Base-by-base conservation (phyloP, 257 asterid species). In the Solanum lycopersicoides region DNA sequence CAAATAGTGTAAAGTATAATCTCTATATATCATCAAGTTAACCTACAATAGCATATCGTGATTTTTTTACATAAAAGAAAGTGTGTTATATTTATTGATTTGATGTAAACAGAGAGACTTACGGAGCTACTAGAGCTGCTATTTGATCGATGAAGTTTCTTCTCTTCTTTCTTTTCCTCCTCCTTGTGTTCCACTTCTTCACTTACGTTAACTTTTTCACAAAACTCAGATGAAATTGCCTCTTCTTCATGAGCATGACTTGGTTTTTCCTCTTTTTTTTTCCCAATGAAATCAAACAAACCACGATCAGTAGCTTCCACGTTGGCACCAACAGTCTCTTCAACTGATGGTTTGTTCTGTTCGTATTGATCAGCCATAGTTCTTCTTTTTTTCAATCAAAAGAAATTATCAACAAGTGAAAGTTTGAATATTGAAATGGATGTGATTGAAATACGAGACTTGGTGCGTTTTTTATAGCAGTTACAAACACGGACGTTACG, bases 51-150 rank as follows among this genome's bases (percentile, higher is more conserved):
- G 10, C 63, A 53, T 53, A 53, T 53, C 63, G 10, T 53, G 7
- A 53, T 18, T 53, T 18, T 16, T 53, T 47, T 39, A 39, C 41
- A 42, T 42, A 42, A 42, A 42, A 41, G 44, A 2, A 2, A 0
- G 45, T 16, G 0, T 0, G 2, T 28, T 7, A 32, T 32, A 32
- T 75, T 39, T 39, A 39, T 77, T 77, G 39, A 77, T 77, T 25
- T 44, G 39, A 44, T 1, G 9, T 44, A 44, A 77, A 25, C 0
- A 47, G 16, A 47, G 66, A 80, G 65, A 93, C 98, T 93, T 95
- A 97, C 99, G 21, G 95, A 93, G 87, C 99, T 95, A 92, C 98
- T 94, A 42, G 96, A 91, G 90, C 95, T 92, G 88, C 83, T 83
- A 87, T 6, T 59, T 39, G 92, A 90, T 30, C 95, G 89, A 41